phyloP scores from a whole-genome alignment of 2,329 filamentous ascomycete species.

The Penicillium italicum region DNA sequence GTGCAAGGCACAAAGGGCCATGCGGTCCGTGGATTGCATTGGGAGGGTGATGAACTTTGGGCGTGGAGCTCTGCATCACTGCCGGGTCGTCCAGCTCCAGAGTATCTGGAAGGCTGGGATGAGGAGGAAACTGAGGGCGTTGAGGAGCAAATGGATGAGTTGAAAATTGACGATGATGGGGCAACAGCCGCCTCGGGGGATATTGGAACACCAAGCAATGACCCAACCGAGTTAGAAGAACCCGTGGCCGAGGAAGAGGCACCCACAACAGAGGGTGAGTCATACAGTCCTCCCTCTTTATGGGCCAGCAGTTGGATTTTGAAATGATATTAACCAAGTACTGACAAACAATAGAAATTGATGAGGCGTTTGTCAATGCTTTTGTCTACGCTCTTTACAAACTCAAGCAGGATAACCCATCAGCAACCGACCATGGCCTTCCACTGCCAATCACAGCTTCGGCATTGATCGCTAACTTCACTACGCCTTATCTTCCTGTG shows the following conservation, averaged over 20 bases:
- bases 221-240: conserved; percentile 35
- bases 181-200: conserved; percentile 3
- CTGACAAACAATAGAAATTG: conserved; percentile 55
- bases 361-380: conserved; percentile 61
- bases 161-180: conserved; percentile 34
- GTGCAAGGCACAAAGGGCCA: conserved; percentile 61
- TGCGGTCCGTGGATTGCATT: conserved; percentile 63
- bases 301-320: not conserved
- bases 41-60: conserved; percentile 68
- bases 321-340: not conserved
- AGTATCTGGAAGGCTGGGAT: conserved; percentile 52
- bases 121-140: conserved; percentile 32
- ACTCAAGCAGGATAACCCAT: conserved; percentile 55
- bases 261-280: conserved; percentile 55
- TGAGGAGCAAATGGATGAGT: conserved; percentile 43
- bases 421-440: conserved; percentile 52
- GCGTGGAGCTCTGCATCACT: conserved; percentile 55
- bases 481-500: conserved; percentile 64
- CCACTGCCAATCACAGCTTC: conserved; percentile 63
- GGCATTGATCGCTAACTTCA: conserved; percentile 59
- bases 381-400: conserved; percentile 62
- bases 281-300: not conserved
- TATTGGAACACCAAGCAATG: conserved; percentile 21
- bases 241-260: conserved; percentile 44
- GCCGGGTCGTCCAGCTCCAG: conserved; percentile 52